phyloP scores from a whole-genome alignment of 2,329 filamentous ascomycete species.

The Orbilia blumenaviensis region DNA sequence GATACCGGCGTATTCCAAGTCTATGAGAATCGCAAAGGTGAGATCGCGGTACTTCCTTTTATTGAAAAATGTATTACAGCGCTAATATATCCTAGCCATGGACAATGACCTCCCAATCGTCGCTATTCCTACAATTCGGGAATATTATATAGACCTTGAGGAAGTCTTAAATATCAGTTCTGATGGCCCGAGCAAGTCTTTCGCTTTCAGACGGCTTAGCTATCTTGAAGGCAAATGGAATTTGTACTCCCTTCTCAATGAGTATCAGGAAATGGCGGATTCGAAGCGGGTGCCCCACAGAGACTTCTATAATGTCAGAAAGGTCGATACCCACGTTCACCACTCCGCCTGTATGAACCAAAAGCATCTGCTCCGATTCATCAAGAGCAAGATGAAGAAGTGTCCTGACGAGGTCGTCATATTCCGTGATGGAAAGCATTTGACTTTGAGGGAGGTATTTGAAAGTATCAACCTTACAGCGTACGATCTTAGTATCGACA shows the following conservation, averaged over 20 bases:
- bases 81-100: constrained; percentile 54
- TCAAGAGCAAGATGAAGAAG: constrained; percentile 99
- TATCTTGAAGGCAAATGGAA: constrained; percentile 98
- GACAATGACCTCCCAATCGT: constrained; percentile 75
- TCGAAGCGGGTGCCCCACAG: constrained; percentile 96
- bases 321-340: constrained; percentile 98
- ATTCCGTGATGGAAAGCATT: constrained; percentile 87
- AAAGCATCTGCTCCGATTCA: constrained; percentile 96
- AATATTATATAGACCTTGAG: constrained; percentile 96
- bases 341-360: constrained; percentile 99
- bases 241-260: constrained; percentile 89
- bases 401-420: constrained; percentile 92
- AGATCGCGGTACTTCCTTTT: constrained; percentile 54
- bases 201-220: constrained; percentile 91
- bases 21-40: constrained; percentile 74
- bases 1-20: constrained; percentile 90
- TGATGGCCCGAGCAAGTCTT: constrained; percentile 95
- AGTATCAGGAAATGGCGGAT: constrained; percentile 97
- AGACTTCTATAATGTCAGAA: constrained; percentile 98
- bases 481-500: constrained; percentile 97
- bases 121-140: constrained; percentile 86
- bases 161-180: constrained; percentile 86
- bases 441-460: constrained; percentile 93
- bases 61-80: neutral
- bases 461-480: constrained; percentile 96